phyloP scores from a whole-genome alignment of 352 stramenopile genomes.

The Pythium monospermum region DNA sequence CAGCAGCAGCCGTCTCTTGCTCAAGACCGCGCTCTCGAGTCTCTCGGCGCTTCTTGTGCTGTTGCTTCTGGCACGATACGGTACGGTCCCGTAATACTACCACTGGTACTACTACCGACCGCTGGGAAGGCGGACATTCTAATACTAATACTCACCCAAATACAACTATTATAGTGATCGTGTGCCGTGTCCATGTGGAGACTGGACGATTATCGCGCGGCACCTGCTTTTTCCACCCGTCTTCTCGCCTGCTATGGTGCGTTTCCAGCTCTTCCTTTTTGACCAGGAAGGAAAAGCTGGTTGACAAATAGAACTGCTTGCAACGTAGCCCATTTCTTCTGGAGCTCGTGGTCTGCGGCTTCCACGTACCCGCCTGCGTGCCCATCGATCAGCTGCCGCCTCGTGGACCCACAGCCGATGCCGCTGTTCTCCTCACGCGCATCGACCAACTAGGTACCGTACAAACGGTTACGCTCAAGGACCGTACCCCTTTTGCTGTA shows the following conservation, averaged over 20 bases:
- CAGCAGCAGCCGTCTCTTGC: constrained; percentile 22
- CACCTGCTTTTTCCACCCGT: constrained; percentile 31
- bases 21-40: constrained; percentile 38
- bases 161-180: constrained; percentile 5
- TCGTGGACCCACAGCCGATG: constrained; percentile 17
- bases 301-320: too few relatives aligned
- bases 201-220: constrained; percentile 29
- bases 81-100: constrained; percentile 19
- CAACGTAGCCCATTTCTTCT: constrained; percentile 35
- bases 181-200: constrained; percentile 39
- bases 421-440: constrained; percentile 13
- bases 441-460: constrained; percentile 46
- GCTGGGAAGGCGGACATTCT: too few relatives aligned
- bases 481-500: neutral
- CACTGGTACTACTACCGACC: neutral
- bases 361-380: constrained; percentile 35
- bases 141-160: too few relatives aligned
- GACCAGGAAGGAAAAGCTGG: too few relatives aligned
- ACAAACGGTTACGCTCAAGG: neutral
- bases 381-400: constrained; percentile 25
- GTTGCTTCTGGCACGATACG: constrained; percentile 38
- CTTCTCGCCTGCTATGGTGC: constrained; percentile 29
- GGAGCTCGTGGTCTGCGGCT: constrained; percentile 33
- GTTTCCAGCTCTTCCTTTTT: constrained; percentile 12
- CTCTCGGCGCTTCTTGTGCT: constrained; percentile 31